Conservation (phyloP, 352 stramenopile species). For the Pythium coloratum region DNA sequence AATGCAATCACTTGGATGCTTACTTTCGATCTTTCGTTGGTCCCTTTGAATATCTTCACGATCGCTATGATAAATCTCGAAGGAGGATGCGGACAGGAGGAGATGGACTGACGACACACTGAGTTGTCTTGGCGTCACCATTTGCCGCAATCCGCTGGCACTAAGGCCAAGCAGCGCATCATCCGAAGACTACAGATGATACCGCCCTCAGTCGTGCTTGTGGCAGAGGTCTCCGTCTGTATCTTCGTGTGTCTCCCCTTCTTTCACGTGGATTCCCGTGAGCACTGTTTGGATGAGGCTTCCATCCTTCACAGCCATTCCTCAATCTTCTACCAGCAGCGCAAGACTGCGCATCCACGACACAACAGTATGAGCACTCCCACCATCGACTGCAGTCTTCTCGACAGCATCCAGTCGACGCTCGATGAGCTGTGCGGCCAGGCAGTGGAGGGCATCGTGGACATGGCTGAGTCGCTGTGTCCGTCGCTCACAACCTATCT, state of each 20-base stretch:
- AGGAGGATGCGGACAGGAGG: too few relatives aligned
- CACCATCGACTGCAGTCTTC: not conserved
- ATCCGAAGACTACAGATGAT: not conserved
- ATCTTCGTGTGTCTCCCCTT: not conserved
- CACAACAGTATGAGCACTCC: too few relatives aligned
- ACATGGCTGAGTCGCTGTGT: conserved; percentile 15
- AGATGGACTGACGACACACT: not conserved
- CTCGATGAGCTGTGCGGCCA: conserved; percentile 10
- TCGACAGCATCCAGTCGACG: not conserved
- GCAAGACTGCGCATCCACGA: not conserved
- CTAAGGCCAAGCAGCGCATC: not conserved
- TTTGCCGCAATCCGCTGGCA: not conserved
- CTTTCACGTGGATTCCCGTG: not conserved
- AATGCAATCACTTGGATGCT: not conserved
- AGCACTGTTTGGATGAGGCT: not conserved
- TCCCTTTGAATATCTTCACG: not conserved
- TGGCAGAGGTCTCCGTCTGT: too few relatives aligned
- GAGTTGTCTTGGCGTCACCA: not conserved
- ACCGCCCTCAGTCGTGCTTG: too few relatives aligned
- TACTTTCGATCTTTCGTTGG: not conserved
- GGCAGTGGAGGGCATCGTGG: conserved; percentile 8
- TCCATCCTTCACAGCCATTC: not conserved
- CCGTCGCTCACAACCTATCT: conserved; percentile 11
- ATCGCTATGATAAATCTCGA: too few relatives aligned
- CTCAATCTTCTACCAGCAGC: not conserved